Conservation (phyloP, 805 yeast species). For the Barnettozyma sp. region DNA sequence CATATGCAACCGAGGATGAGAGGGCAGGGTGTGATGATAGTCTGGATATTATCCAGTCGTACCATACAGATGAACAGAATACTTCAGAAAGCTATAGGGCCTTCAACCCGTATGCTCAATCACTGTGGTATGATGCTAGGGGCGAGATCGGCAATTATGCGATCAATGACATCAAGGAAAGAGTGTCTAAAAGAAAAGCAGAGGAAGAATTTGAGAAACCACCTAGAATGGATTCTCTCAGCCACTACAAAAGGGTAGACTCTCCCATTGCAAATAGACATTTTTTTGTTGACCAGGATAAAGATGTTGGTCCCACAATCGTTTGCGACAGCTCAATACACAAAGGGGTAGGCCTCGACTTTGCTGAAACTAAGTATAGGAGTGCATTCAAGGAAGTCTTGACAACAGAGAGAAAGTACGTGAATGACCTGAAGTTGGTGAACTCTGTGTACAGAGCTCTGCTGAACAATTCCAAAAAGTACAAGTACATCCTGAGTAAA, state of each 20-base stretch:
- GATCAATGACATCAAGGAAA: constrained; percentile 25
- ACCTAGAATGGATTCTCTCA: constrained; percentile 23
- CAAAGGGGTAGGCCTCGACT: constrained; percentile 4
- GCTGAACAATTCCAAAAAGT: constrained; percentile 25
- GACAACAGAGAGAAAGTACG: constrained; percentile 30
- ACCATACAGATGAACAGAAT: constrained; percentile 18
- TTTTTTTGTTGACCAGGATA: constrained; percentile 16
- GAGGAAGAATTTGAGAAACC: constrained; percentile 6
- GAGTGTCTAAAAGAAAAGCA: constrained; percentile 16
- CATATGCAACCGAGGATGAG: constrained; percentile 6
- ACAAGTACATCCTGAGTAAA: constrained; percentile 26
- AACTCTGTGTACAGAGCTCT: constrained; percentile 29
- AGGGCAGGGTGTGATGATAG: neutral
- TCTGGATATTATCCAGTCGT: constrained; percentile 16
- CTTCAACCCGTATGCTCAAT: constrained; percentile 36
- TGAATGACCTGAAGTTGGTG: constrained; percentile 25
- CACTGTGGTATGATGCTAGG: constrained; percentile 36
- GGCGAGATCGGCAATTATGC: constrained; percentile 30
- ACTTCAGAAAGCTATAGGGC: constrained; percentile 14
- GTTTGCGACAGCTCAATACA: constrained; percentile 9
- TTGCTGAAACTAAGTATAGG: constrained; percentile 15
- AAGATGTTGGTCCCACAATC: neutral
- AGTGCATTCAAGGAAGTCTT: constrained; percentile 25
- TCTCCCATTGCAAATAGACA: constrained; percentile 29
- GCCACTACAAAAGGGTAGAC: constrained; percentile 26